Evolutionary conservation across 2,329 filamentous ascomycete genomes (phyloP), one percentile per base, ranked within the genome.

Genomic region (Aspergillus floridensis): DNA sequence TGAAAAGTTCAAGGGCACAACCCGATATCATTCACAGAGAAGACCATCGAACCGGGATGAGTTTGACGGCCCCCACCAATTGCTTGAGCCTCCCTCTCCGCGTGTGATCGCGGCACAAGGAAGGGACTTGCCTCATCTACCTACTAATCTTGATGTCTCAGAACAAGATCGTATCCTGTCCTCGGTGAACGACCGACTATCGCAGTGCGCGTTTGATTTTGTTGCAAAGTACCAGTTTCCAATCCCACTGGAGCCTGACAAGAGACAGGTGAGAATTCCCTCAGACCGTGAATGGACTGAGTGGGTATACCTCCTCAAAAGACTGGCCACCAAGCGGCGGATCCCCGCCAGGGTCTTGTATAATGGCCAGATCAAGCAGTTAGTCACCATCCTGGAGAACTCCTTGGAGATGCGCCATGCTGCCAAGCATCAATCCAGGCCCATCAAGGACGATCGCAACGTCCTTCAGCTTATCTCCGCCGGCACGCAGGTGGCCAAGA

Each of bases 171-270:
- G 84, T 70, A 90, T 96, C 67, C 81, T 95, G 59, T 86, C 85
- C 58, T 85, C 88, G 75, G 90, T 95, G 75, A 95, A 95, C 79
- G 90, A 93, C 76, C 85, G 91, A 62, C 81, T 96, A 49, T 92
- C 91, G 24, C 89, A 90, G 74, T 95, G 91, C 74, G 91, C 91
- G 32, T 96, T 89, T 81, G 90, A 96, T 77, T 96, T 96, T 76
- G 88, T 96, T 69, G 91, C 91, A 68, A 92, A 92, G 76, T 95
- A 95, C 74, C 91, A 93, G 76, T 96, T 96, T 72, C 91, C 91
- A 12, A 92, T 96, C 66, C 91, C 91, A 11, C 77, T 95, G 68
- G 90, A 91, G 59, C 85, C 89, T 74, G 90, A 93, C 74, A 92
- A 92, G 84, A 85, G 90, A 66, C 88, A 88, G 58, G 84, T 93